These are phyloP conservation scores for Sporothrix schenckii DNA, from an alignment of 2,329 filamentous ascomycete genomes.

Conservation along the genomic window DNA sequence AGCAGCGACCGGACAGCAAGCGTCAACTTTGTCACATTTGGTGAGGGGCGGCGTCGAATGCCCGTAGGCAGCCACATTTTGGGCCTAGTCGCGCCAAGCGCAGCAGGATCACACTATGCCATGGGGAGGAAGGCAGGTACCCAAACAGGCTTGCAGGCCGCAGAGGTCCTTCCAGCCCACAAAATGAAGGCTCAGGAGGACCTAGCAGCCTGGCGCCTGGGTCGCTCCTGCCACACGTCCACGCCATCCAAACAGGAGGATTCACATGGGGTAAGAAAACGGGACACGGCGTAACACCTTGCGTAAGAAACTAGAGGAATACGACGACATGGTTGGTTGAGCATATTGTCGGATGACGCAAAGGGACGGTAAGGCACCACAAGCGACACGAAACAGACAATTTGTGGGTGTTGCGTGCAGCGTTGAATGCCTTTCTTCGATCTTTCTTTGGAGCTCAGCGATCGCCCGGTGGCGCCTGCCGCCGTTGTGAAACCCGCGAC, in stretches of 20 bases:
- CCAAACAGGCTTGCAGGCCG: neutral
- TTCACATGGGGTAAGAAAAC: slow-evolving; percentile 18
- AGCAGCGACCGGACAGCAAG: slow-evolving; percentile 5
- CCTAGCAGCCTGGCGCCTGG: neutral
- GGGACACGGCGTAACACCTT: slow-evolving; percentile 25
- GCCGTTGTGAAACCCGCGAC: neutral
- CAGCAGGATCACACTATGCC: slow-evolving; percentile 1
- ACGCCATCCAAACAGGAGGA: slow-evolving; percentile 18
- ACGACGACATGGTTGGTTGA: slow-evolving; percentile 7
- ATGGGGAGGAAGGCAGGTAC: neutral
- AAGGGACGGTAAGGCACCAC: neutral
- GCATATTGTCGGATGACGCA: slow-evolving; percentile 18
- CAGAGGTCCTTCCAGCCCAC: neutral
- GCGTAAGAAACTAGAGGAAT: slow-evolving; percentile 22
- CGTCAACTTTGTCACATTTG: neutral
- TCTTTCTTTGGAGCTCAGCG: neutral
- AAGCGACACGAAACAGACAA: neutral
- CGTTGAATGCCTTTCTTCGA: no score
- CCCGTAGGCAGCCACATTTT: slow-evolving; percentile 24
- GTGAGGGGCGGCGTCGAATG: slow-evolving; percentile 5
- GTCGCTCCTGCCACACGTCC: neutral
- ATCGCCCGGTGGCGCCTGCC: slow-evolving; percentile 8
- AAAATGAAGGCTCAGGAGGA: neutral
- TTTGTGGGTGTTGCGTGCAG: neutral
- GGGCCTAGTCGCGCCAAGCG: slow-evolving; percentile 10